Evolutionary conservation across 2,329 filamentous ascomycete species (phyloP), one percentile per base, ranked within the genome.

Genomic region (Daldinia sp.): DNA sequence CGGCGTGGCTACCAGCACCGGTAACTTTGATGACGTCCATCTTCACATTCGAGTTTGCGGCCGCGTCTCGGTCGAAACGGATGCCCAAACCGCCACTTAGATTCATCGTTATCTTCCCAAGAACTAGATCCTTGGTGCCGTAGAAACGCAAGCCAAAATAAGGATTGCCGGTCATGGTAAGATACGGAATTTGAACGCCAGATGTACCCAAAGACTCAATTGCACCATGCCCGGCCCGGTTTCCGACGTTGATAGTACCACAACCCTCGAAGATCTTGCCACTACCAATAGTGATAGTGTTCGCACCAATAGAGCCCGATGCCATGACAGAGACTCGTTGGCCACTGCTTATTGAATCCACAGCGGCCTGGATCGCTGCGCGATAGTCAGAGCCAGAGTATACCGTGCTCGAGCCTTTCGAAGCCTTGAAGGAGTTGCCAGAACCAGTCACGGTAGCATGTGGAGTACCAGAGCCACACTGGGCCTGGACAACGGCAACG

Each of bases 241-340:
- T 76, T 26, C 73, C 82, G 0, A 79, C 80, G 63, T 88, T 80
- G 75, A 89, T 86, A 50, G 86, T 87, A 46, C 87, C 86, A 74
- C 87, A 88, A 35, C 85, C 86, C 70, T 89, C 87, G 54, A 89
- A 88, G 46, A 80, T 88, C 76, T 87, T 87, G 63, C 86, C 86
- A 73, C 82, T 84, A 37, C 74, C 71, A 68, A 88, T 82, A 26
- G 76, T 81, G 74, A 88, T 84, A 39, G 84, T 87, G 71, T 74
- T 81, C n/a, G 84, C 81, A 33, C 86, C 86, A 59, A 88, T 87
- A 48, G 84, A 85, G 3, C 86, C 86, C 0, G 84, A 86, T 0
- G 86, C 85, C 0, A 86, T 82, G 62, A 89, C 83, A 1, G 84
- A 78, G 0, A 88, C 82, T 10, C 86, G 84, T 74, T 88, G 84